Evolutionary conservation across 2,329 filamentous ascomycete species (phyloP).

Genomic region (Trichoderma harzianum): DNA sequence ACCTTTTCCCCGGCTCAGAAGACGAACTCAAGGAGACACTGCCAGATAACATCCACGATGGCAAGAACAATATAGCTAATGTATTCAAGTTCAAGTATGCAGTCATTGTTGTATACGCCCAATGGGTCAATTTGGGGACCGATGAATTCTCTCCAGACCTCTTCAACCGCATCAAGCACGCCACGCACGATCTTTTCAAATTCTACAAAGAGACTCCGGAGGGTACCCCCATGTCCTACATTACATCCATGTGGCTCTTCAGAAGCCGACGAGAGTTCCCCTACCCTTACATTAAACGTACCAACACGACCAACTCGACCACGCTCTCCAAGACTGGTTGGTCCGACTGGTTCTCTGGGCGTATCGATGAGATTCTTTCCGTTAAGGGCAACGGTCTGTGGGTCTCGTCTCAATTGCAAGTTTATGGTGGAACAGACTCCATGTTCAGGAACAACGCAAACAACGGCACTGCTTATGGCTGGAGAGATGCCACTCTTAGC

Average conservation of each 20-base stretch:
- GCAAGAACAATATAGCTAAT: neutral
- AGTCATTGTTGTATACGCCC: neutral
- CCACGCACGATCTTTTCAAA: neutral
- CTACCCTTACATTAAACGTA: neutral
- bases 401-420: constrained; percentile 2
- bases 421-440: neutral
- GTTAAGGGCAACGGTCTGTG: neutral
- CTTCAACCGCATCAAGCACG: neutral
- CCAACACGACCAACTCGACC: neutral
- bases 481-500: neutral
- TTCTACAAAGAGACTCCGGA: neutral
- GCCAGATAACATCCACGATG: neutral
- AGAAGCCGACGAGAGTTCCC: neutral
- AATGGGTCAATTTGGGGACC: constrained; percentile 1
- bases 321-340: neutral
- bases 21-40: neutral
- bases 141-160: neutral
- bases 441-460: neutral
- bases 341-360: constrained; percentile 5
- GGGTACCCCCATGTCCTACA: neutral
- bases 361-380: neutral
- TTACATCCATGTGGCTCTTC: constrained; percentile 5
- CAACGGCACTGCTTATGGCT: neutral
- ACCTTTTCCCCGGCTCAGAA: neutral
- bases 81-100: constrained; percentile 8